Evolutionary conservation across 2,329 filamentous ascomycete genomes (phyloP).

Genomic region (Ophiostoma piceae): DNA sequence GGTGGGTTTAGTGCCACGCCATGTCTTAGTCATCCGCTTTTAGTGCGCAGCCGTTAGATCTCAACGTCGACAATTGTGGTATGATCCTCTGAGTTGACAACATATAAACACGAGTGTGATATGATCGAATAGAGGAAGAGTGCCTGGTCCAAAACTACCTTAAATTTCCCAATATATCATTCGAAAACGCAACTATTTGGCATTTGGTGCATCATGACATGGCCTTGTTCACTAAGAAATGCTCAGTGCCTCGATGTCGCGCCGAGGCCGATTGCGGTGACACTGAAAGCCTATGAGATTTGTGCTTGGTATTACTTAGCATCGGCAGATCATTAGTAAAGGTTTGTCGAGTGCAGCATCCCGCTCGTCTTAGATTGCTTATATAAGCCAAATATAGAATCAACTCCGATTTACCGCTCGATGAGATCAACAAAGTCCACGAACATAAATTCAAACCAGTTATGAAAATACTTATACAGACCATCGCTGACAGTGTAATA

Average conservation of each 20-base stretch:
- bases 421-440: background rate
- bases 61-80: too few relatives aligned
- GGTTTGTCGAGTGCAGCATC: background rate
- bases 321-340: background rate
- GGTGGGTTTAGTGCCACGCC: background rate
- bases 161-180: too few relatives aligned
- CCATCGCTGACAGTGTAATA: background rate
- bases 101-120: too few relatives aligned
- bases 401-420: background rate
- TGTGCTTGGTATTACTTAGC: background rate
- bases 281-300: background rate
- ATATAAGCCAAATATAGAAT: background rate
- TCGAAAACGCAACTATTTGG: too few relatives aligned
- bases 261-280: too few relatives aligned
- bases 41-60: background rate
- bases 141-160: too few relatives aligned
- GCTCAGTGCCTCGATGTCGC: background rate
- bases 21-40: background rate
- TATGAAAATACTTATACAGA: too few relatives aligned
- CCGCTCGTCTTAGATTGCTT: background rate
- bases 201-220: too few relatives aligned
- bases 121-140: too few relatives aligned
- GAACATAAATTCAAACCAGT: background rate
- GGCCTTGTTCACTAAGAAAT: background rate
- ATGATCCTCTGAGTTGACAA: too few relatives aligned